Conservation (phyloP, 108 stramenopile genomes). For the Conticribra guillardii region DNA sequence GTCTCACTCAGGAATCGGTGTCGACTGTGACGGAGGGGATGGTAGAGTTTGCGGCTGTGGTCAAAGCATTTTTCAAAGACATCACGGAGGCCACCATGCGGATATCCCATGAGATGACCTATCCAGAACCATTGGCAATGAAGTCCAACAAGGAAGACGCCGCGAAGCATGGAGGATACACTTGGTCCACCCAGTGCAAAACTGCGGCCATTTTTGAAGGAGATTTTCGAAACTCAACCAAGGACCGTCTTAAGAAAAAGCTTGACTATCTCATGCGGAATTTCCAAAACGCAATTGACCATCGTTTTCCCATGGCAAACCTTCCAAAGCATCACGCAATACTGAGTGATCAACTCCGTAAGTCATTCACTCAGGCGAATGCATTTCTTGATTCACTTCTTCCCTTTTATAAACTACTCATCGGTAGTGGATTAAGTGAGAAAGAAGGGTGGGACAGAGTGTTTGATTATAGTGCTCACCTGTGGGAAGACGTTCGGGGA, state of each 20-base stretch:
- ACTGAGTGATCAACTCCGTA: background rate
- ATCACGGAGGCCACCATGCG: background rate
- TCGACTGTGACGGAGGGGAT: background rate
- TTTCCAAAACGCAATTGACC: constrained; percentile 5
- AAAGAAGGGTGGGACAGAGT: constrained; percentile 10
- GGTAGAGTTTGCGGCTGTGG: background rate
- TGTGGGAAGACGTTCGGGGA: background rate
- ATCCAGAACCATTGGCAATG: background rate
- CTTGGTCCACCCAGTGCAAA: too few relatives aligned
- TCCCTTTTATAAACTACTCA: background rate
- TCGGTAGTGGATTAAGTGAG: background rate
- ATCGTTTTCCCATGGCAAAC: constrained; percentile 3
- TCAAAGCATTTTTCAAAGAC: constrained; percentile 4
- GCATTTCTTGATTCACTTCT: constrained; percentile 6
- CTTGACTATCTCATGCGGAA: background rate
- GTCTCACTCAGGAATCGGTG: background rate
- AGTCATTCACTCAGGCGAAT: background rate
- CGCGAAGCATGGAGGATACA: too few relatives aligned
- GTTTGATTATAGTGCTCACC: background rate
- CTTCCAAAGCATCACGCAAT: background rate
- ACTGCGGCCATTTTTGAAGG: too few relatives aligned
- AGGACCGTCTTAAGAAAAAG: background rate
- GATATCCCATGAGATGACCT: constrained; percentile 1
- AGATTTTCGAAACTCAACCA: constrained; percentile 1
- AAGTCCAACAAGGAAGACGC: constrained; percentile 1